Evolutionary conservation across 768 basidiomycete species (phyloP), one percentile per base, ranked within the genome.

Genomic region (Strobilomyces dryophilus): DNA sequence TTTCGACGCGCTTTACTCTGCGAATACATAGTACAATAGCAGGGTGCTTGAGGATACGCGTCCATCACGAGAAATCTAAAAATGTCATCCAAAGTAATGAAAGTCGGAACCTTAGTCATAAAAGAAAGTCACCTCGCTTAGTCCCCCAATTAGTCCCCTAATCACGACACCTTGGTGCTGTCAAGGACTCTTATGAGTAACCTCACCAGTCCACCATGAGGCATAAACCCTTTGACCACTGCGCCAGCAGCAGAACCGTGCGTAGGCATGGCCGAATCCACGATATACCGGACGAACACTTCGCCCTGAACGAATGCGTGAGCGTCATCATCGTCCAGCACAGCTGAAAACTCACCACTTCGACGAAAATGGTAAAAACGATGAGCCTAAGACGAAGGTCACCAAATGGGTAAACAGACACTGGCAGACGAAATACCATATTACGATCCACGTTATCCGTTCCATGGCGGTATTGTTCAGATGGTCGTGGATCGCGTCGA

Each of bases 401-500:
- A 59, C 65, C 21, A 11, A 64, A 63, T 26, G 37, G 63, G 79
- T 69, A 78, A 79, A 51, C 78, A 9, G 29, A 79, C 47, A 74
- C 66, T 27, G 75, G 73, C 70, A 75, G 26, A 51, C 35, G 14
- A 15, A 14, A 29, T 59, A 79, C 82, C 82, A 84, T 60, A 86
- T 86, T 43, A 86, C 77, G 56, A 85, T 82, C 83, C 83, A 83
- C 3, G 94, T 97, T 62, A 95, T 93, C 24, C 92, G 79, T 53
- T 89, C 87, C 88, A 94, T 95, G 11, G 89, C 90, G 45, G 79
- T 82, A 56, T 89, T 88, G 62, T 95, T 95, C 48, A 97, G 70
- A 63, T 95, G 92, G 59, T 95, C 92, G 61, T 97, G 94, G 58
- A 97, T 95, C 41, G 89, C 88, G 59, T 92, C 89, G 55, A 95